Conservation (phyloP, 805 yeast genomes). For the Spathaspora passalidarum region DNA sequence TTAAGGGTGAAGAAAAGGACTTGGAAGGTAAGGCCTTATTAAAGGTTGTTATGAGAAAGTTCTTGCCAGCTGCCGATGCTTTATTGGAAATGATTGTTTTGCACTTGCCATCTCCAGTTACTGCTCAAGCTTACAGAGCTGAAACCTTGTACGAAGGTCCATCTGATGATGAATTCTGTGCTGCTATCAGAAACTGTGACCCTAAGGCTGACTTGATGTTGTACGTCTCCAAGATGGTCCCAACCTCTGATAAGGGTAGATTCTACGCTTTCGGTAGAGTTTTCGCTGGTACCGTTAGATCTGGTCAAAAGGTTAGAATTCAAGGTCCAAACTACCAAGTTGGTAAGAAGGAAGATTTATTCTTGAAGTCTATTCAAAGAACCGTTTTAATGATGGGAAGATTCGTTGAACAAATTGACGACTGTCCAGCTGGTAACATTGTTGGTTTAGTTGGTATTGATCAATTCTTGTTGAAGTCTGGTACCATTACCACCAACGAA, state of each 20-base stretch:
- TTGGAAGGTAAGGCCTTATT: constrained; percentile 98
- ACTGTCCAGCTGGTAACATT: constrained; percentile 99
- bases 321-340: constrained; percentile 99
- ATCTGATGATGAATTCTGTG: constrained; percentile 82
- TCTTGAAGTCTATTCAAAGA: constrained; percentile 97
- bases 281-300: constrained; percentile 98
- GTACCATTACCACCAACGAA: constrained; percentile 97
- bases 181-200: constrained; percentile 97
- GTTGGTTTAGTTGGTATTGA: constrained; percentile 99
- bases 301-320: constrained; percentile 99
- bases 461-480: constrained; percentile 98
- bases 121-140: constrained; percentile 99
- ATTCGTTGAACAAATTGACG: constrained; percentile 95
- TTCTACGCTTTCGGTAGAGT: constrained; percentile 99
- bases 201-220: constrained; percentile 97
- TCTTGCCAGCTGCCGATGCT: constrained; percentile 99
- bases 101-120: constrained; percentile 99
- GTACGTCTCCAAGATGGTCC: constrained; percentile 99
- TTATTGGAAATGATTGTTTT: constrained; percentile 97
- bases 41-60: constrained; percentile 98
- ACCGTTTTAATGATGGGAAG: constrained; percentile 99
- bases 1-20: constrained; percentile 96
- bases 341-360: constrained; percentile 97
- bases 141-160: constrained; percentile 99
- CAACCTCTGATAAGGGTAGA: constrained; percentile 99